phyloP scores from a whole-genome alignment of 2,329 filamentous ascomycete genomes.

The Trichoderma endophyticum region DNA sequence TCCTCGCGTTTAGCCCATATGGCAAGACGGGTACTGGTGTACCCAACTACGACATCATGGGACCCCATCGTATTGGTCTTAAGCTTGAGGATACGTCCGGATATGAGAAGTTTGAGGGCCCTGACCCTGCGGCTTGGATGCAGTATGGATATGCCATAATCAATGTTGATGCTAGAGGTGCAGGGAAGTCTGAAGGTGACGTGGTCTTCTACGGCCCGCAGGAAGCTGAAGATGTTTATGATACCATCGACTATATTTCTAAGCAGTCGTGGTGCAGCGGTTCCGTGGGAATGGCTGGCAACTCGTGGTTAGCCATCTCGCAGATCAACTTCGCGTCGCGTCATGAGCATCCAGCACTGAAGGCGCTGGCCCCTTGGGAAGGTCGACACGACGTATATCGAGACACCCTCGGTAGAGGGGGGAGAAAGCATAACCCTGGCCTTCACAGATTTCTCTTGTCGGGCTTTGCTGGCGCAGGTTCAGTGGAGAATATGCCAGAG shows the following conservation, averaged over 20 bases:
- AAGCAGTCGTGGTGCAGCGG: constrained; percentile 27
- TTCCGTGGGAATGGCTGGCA: constrained; percentile 28
- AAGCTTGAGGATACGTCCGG: constrained; percentile 23
- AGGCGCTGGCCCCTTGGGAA: not conserved
- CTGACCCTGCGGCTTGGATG: constrained; percentile 31
- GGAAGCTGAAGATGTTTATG: constrained; percentile 26
- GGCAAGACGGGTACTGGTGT: constrained; percentile 44
- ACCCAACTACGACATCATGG: constrained; percentile 36
- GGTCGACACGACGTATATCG: not conserved
- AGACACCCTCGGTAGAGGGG: not conserved
- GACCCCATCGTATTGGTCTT: constrained; percentile 38
- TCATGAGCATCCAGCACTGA: not conserved
- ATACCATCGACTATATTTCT: constrained; percentile 26
- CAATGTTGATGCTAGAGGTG: constrained; percentile 30
- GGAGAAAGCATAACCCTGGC: not conserved
- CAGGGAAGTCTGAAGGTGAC: constrained; percentile 27
- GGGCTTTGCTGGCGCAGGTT: not conserved
- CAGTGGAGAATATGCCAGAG: not conserved
- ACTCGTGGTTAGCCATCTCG: constrained; percentile 20
- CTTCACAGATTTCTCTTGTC: not conserved
- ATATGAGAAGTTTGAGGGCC: constrained; percentile 31
- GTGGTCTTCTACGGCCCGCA: constrained; percentile 26
- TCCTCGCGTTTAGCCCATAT: constrained; percentile 44
- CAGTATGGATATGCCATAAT: constrained; percentile 30
- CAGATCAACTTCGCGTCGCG: not conserved